Evolutionary conservation across 208 protist species (phyloP).

Genomic region (Trichomonas tenax): DNA sequence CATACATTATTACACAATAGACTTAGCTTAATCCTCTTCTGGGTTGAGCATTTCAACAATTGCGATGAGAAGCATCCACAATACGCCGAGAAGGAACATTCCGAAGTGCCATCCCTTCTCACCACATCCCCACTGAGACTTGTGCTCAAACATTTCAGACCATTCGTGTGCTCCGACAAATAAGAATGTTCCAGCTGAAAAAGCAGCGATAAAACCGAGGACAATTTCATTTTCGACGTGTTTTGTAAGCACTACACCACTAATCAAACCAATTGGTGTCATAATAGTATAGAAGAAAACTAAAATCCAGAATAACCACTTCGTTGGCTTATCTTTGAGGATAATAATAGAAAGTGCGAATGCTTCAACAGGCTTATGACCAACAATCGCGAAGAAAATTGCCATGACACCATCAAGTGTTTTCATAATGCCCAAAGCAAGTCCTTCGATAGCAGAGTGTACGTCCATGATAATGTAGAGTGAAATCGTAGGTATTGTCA

Average conservation of each 20-base stretch:
- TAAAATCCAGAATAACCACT: not conserved
- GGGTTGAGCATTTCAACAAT: not conserved
- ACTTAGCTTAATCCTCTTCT: not conserved
- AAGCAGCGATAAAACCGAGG: not conserved
- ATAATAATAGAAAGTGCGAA: not conserved
- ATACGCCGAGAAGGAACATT: not conserved
- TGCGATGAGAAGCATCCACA: not conserved
- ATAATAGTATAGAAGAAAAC: not conserved
- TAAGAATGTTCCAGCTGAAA: not conserved
- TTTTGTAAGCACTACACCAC: not conserved
- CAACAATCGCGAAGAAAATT: not conserved
- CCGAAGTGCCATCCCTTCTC: not conserved
- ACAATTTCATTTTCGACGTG: not conserved
- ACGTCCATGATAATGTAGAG: not conserved
- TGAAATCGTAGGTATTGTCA: not conserved
- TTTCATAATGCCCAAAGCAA: not conserved
- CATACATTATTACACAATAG: too few species aligned
- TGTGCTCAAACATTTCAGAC: not conserved
- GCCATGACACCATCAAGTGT: not conserved
- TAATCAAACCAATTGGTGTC: not conserved
- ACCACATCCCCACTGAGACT: not conserved
- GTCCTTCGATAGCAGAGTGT: not conserved
- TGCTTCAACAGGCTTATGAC: conserved; percentile 12
- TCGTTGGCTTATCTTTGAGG: not conserved
- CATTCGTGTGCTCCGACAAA: not conserved